phyloP scores from a whole-genome alignment of 2,329 filamentous ascomycete species.

The Apiospora koreana region DNA sequence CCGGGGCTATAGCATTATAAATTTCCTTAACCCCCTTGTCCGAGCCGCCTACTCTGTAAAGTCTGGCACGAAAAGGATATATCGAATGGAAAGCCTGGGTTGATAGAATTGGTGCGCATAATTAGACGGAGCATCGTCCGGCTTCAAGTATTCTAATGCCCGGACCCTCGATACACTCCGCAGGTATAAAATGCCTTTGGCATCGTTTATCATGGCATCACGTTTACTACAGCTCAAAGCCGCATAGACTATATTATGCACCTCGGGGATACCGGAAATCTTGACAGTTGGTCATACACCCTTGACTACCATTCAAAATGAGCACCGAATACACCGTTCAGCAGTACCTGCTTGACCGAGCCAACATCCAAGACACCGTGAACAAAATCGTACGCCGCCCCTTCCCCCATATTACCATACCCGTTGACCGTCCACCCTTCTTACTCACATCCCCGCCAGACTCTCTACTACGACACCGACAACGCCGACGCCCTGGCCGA shows the following conservation, averaged over 20 bases:
- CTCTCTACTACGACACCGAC: slow-evolving; percentile 28
- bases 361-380: slow-evolving; percentile 34
- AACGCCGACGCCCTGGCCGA: slow-evolving; percentile 22
- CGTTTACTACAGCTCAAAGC: too few relatives aligned
- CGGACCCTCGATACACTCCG: background rate
- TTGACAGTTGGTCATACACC: background rate
- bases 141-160: background rate
- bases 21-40: background rate
- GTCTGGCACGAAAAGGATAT: background rate
- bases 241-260: background rate
- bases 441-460: slow-evolving; percentile 17
- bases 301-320: slow-evolving; percentile 19
- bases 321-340: slow-evolving; percentile 28
- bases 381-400: slow-evolving; percentile 24
- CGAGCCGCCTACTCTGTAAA: too few relatives aligned
- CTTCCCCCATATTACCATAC: background rate
- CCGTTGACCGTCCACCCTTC: background rate
- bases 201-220: too few relatives aligned
- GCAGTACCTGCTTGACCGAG: slow-evolving; percentile 33
- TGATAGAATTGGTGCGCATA: background rate
- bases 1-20: slow-evolving; percentile 9
- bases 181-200: background rate
- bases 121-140: background rate
- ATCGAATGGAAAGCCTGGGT: background rate
- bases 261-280: background rate